Evolutionary conservation across 2,329 filamentous ascomycete species (phyloP).

Genomic region (Venturia aucupariae): DNA sequence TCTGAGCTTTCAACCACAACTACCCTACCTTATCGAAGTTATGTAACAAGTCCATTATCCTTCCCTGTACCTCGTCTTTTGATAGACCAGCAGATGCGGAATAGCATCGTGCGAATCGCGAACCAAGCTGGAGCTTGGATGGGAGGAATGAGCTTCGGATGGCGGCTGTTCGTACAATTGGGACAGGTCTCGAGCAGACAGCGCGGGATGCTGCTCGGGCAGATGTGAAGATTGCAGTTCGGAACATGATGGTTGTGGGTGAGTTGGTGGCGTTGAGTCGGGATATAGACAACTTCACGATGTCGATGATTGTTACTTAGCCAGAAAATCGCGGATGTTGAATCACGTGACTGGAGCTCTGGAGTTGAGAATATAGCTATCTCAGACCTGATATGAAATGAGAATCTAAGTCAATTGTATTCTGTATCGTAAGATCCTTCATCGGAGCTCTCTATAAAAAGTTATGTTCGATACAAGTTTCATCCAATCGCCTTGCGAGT

Average conservation of each 20-base stretch:
- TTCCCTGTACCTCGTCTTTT: slow-evolving; percentile 78
- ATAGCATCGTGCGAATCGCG: slow-evolving; percentile 70
- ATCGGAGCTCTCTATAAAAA: not conserved
- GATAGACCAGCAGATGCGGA: slow-evolving; percentile 69
- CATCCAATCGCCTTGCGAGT: not conserved
- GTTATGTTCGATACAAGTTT: not conserved
- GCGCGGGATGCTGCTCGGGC: slow-evolving; percentile 45
- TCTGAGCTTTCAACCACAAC: not conserved
- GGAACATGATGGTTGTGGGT: slow-evolving; percentile 62
- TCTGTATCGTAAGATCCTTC: not conserved
- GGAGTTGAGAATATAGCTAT: not conserved
- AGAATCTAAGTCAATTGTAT: not conserved
- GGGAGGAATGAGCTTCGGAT: slow-evolving; percentile 52
- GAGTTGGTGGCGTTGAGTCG: slow-evolving; percentile 17
- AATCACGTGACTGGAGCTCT: not conserved
- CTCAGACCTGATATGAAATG: not conserved
- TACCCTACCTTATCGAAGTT: slow-evolving; percentile 88
- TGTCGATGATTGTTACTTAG: not conserved
- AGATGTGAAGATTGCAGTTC: slow-evolving; percentile 73
- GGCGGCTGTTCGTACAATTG: slow-evolving; percentile 51
- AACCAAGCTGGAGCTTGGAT: slow-evolving; percentile 47
- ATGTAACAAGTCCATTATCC: slow-evolving; percentile 86
- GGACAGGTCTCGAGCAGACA: slow-evolving; percentile 31
- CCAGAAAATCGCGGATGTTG: not conserved
- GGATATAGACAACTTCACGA: not conserved